A percentile compares a stretch with the other conserved stretches of the same genome.
These are phyloP conservation scores for Cercospora sp. DNA, from an alignment of 2,329 filamentous ascomycete species.

Conservation along the genomic window DNA sequence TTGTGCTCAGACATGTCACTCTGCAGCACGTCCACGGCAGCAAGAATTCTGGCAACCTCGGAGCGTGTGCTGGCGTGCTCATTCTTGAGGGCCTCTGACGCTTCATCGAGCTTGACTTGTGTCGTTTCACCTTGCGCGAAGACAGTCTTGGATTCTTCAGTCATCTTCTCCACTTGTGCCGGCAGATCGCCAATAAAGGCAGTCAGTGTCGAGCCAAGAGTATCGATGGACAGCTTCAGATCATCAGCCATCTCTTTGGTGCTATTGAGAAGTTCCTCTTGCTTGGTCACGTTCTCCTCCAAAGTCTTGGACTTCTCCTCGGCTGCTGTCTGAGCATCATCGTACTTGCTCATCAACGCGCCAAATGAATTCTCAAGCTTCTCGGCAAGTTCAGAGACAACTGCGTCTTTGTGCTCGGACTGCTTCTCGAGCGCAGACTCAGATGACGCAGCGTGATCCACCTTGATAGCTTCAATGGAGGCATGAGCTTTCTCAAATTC, in stretches of 20 bases:
- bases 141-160: slow-evolving; percentile 82
- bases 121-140: slow-evolving; percentile 81
- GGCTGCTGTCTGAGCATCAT: slow-evolving; percentile 73
- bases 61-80: slow-evolving; percentile 83
- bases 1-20: slow-evolving; percentile 78
- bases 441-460: slow-evolving; percentile 68
- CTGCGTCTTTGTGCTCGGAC: slow-evolving; percentile 57
- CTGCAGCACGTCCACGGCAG: slow-evolving; percentile 72
- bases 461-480: slow-evolving; percentile 74
- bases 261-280: slow-evolving; percentile 70
- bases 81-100: slow-evolving; percentile 68
- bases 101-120: slow-evolving; percentile 71
- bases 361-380: slow-evolving; percentile 75
- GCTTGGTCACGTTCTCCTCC: slow-evolving; percentile 70
- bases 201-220: slow-evolving; percentile 66
- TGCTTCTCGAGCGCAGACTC: slow-evolving; percentile 59
- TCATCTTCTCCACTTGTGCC: slow-evolving; percentile 74
- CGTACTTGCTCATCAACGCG: slow-evolving; percentile 82
- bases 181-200: slow-evolving; percentile 53
- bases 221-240: slow-evolving; percentile 80
- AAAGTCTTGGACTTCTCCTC: slow-evolving; percentile 72
- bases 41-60: slow-evolving; percentile 72
- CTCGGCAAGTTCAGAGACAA: slow-evolving; percentile 54
- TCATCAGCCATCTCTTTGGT: slow-evolving; percentile 85
- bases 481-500: slow-evolving; percentile 87